phyloP scores from a whole-genome alignment of 2,329 filamentous ascomycete species.

The Cyphellophora europaea region DNA sequence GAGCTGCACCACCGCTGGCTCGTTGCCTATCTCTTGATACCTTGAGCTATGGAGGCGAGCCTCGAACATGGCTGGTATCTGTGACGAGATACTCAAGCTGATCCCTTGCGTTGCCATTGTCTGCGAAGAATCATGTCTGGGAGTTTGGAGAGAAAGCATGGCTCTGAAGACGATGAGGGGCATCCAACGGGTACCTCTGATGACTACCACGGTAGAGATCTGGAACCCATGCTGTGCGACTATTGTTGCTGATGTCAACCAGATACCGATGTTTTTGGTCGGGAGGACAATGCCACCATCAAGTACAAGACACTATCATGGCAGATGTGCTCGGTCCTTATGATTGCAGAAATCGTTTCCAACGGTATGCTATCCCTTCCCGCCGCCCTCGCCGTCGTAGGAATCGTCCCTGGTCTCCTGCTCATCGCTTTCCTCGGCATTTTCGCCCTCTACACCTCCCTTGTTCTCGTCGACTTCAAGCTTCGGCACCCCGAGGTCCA shows the following conservation, averaged over 20 bases:
- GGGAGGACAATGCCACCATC: slow-evolving; percentile 1
- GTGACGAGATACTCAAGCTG: too few species aligned
- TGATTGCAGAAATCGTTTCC: slow-evolving; percentile 48
- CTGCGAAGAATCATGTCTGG: too few species aligned
- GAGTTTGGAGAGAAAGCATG: too few species aligned
- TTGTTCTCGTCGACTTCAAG: slow-evolving; percentile 44
- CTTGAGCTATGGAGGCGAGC: too few species aligned
- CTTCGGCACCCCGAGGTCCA: slow-evolving; percentile 46
- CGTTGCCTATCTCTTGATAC: too few species aligned
- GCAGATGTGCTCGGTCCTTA: slow-evolving; percentile 27
- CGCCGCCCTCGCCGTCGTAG: slow-evolving; percentile 41
- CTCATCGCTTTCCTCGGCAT: slow-evolving; percentile 42
- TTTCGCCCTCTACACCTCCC: slow-evolving; percentile 43
- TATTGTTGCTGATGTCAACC: too few species aligned
- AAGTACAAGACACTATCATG: slow-evolving; percentile 1
- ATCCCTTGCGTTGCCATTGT: too few species aligned
- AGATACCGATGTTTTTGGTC: too few species aligned
- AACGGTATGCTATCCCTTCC: slow-evolving; percentile 47
- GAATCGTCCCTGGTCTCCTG: slow-evolving; percentile 43
- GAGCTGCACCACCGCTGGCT: too few species aligned
- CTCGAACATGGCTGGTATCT: too few species aligned
- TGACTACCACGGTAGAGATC: too few species aligned
- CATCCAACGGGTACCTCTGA: slow-evolving; percentile 3
- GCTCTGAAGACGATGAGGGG: slow-evolving; percentile 6
- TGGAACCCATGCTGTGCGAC: too few species aligned